These are phyloP conservation scores for Rhodotorula sp. DNA, from an alignment of 1,284 basidiomycete genomes.

Conservation along the genomic window DNA sequence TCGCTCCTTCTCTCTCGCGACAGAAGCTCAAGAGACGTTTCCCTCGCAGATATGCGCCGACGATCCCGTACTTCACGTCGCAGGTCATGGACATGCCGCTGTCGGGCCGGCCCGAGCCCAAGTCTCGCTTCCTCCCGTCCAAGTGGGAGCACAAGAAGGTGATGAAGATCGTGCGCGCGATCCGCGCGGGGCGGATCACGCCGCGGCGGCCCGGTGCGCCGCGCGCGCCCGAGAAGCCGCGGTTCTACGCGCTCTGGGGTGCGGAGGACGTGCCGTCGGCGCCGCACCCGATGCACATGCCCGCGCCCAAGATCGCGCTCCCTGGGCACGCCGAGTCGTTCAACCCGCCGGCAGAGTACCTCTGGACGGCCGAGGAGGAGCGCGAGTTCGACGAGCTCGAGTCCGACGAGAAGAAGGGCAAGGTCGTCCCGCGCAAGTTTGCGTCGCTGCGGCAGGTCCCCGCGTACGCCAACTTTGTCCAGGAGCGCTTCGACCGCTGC, in stretches of 20 bases:
- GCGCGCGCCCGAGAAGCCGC: slow-evolving; percentile 68
- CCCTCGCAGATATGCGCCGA: slow-evolving; percentile 73
- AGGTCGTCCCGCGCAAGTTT: slow-evolving; percentile 89
- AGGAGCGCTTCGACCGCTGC: slow-evolving; percentile 91
- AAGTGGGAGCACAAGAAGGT: slow-evolving; percentile 99
- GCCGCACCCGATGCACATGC: slow-evolving; percentile 70
- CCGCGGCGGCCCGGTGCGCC: slow-evolving; percentile 70
- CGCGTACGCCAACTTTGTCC: slow-evolving; percentile 87
- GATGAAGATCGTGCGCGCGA: slow-evolving; percentile 99
- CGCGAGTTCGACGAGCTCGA: slow-evolving; percentile 83
- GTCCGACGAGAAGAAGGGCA: slow-evolving; percentile 84
- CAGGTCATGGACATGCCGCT: slow-evolving; percentile 93
- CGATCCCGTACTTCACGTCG: slow-evolving; percentile 95
- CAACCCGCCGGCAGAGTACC: slow-evolving; percentile 96
- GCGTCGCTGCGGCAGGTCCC: slow-evolving; percentile 83
- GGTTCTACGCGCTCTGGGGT: slow-evolving; percentile 90
- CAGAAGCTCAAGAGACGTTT: too few relatives aligned
- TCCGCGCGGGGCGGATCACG: slow-evolving; percentile 89
- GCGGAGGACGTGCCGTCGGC: slow-evolving; percentile 52
- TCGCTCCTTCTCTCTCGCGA: not conserved
- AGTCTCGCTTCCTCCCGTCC: slow-evolving; percentile 93
- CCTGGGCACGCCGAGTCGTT: slow-evolving; percentile 95
- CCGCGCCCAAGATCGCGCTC: slow-evolving; percentile 86
- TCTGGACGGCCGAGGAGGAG: slow-evolving; percentile 83
- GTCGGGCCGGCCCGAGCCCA: slow-evolving; percentile 88